Base-by-base conservation (phyloP, 768 basidiomycete species). In the Cubamyces lactineus region DNA sequence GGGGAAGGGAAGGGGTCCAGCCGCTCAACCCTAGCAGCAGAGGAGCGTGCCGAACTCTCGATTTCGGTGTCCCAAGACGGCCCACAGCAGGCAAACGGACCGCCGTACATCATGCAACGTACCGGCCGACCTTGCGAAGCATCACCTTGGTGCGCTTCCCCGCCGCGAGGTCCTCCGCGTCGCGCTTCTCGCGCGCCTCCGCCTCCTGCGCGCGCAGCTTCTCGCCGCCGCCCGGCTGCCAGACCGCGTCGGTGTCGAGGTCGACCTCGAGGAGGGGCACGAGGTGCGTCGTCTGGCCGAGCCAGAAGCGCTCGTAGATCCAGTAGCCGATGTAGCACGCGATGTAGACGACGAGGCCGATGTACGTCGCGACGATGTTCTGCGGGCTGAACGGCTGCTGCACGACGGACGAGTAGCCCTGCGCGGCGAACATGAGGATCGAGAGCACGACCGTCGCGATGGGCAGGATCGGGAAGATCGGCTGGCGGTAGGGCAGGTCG, bases 401-500 rank as follows among this genome's bases (percentile, higher is more conserved):
- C 34, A 74, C 70, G 48, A 81, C 78, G 2, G 82, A 76, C 5
- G 82, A 74, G 65, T 84, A 84, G 4, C 84, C 84, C 62, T 85
- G 78, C 5, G 82, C 84, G 28, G 79, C 71, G 66, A 86, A 84
- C 81, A 85, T 83, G 59, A 80, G 65, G 13, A 74, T 73, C 2
- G 79, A 81, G 11, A 86, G 76, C 8, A 82, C 68, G 59, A 88
- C 61, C 21, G 86, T 81, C 7, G 77, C 71, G 21, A 82, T 58
- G 17, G 85, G 82, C 1, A 88, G 69, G n/a, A 81, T 47, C 2
- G 85, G 83, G 63, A 78, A 85, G 46, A 85, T 61, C 5, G 85
- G 84, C 53, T 87, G 84, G 2, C 64, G 71, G 72, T 85, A 89
- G 0, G 86, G 86, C 17, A 88, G 72, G 69, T 88, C 86, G 1